phyloP scores from a whole-genome alignment of 176 grass and related monocot genomes.

The Chrysopogon serrulatus region DNA sequence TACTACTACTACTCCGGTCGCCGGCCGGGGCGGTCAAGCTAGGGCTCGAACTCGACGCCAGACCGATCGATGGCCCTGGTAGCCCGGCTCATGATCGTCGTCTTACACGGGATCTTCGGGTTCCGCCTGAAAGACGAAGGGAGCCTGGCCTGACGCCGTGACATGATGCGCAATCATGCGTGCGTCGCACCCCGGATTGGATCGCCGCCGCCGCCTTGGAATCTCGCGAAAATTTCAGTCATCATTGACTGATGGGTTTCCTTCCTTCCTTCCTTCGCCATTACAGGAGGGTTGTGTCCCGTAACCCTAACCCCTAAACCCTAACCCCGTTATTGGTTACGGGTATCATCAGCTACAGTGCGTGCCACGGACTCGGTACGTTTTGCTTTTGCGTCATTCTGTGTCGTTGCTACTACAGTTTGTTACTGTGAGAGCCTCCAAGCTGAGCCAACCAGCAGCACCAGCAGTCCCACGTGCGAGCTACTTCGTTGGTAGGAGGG shows the following conservation, averaged over 20 bases:
- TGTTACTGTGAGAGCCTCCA: too few relatives aligned
- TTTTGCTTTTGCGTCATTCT: too few relatives aligned
- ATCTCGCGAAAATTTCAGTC: not conserved
- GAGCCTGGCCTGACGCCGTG: not conserved
- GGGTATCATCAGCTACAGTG: too few relatives aligned
- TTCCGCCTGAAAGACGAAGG: not conserved
- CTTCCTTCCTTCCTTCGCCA: too few relatives aligned
- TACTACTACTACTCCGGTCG: not conserved
- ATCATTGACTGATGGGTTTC: not conserved
- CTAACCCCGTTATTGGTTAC: too few relatives aligned
- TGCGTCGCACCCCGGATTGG: not conserved
- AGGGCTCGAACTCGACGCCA: not conserved
- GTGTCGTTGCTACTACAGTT: too few relatives aligned
- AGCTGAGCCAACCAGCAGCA: too few relatives aligned
- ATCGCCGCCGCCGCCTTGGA: not conserved
- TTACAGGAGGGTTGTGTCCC: too few relatives aligned
- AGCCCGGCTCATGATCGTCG: not conserved
- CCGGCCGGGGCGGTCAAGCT: not conserved
- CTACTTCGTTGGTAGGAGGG: too few relatives aligned
- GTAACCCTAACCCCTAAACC: too few relatives aligned
- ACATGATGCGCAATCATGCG: conserved; percentile 14
- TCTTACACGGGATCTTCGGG: not conserved
- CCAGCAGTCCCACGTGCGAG: conserved; percentile 4
- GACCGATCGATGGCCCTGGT: not conserved
- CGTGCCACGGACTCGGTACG: too few relatives aligned